Evolutionary conservation across 2,329 filamentous ascomycete genomes (phyloP).

Genomic region (Ophiosphaerella narmari): DNA sequence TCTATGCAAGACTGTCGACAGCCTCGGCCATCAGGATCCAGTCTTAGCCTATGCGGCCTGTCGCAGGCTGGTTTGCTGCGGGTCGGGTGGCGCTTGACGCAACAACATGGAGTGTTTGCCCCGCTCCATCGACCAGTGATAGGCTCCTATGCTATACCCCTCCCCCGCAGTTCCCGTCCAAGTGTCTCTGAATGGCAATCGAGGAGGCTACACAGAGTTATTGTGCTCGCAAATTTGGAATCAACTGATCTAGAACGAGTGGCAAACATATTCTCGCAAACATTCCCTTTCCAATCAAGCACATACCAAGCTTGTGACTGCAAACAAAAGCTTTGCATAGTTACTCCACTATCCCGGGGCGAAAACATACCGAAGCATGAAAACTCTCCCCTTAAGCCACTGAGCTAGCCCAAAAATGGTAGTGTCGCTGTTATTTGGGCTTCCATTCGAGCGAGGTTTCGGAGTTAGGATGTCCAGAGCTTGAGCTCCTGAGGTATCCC

Average conservation of each 20-base stretch:
- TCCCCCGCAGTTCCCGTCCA: constrained; percentile 35
- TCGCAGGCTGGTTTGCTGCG: constrained; percentile 18
- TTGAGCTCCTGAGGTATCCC: not conserved
- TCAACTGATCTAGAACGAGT: constrained; percentile 6
- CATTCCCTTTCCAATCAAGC: not conserved
- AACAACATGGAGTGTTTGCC: constrained; percentile 26
- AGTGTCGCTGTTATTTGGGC: constrained; percentile 32
- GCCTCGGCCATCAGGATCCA: constrained; percentile 42
- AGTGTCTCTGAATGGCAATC: constrained; percentile 15
- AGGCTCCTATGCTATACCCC: constrained; percentile 26
- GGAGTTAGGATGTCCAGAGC: not conserved
- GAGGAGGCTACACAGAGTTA: constrained; percentile 10
- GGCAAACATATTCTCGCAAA: no score
- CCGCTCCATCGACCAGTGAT: constrained; percentile 35
- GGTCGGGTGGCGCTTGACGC: constrained; percentile 27
- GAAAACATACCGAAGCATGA: constrained; percentile 11
- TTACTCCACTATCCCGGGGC: constrained; percentile 7
- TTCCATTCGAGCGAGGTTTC: constrained; percentile 44
- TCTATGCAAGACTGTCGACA: constrained; percentile 19
- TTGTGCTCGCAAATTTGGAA: constrained; percentile 18
- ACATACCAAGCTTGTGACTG: not conserved
- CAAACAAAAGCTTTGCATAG: constrained; percentile 1
- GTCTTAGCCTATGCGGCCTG: constrained; percentile 24
- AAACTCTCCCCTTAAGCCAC: constrained; percentile 17
- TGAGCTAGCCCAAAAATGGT: constrained; percentile 26